Base-by-base conservation (phyloP, 2,329 filamentous ascomycete species). In the Berkeleyomyces rouxiae region DNA sequence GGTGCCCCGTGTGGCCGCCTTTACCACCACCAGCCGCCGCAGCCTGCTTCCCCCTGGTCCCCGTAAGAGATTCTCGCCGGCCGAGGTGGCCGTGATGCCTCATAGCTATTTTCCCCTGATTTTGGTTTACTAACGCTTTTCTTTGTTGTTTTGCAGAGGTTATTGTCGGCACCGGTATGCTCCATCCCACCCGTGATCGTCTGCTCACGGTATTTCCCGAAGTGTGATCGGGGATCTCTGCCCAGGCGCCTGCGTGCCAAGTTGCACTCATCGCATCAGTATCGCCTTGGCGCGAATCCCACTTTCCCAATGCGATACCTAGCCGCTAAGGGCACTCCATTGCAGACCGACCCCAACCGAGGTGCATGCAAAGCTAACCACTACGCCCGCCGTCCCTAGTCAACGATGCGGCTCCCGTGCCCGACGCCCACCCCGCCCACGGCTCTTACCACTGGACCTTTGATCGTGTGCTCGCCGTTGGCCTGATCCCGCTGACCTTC, bases 361-460 rank as follows among this genome's bases (percentile, higher is more conserved):
- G 42, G n/a, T 43, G 33, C 39, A 13, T 31, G 42, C 63, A 61
- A 59, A 65, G 62, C 62, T 53, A 37, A 58, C 33, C 40, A 63
- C 42, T 6, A 36, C 39, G 39, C 23, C 43, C 42, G 40, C 31
- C 36, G 7, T 44, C 31, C 5, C 23, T 70, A 87, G 90, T 91
- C 72, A 99, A 99, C 77, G 91, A 97, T 71, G 83, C 93, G 63
- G 87, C 82, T 40, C 83, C 82, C 46, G 75, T 96, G 33, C 91
- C 90, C 55, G 72, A 82, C 31, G 76, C 88, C 61, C 83, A 81
- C 68, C 84, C 92, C 49, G 78, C 84, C 63, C 89, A 99, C 77
- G 93, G 93, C 69, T 95, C 88, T 75, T 99, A 97, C 79, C 93
- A 99, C 82, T 99, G 93, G 93, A 88, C 87, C 65, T 96, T 96